Conservation (phyloP, 2,329 filamentous ascomycete genomes). For the Alternaria arbusti region DNA sequence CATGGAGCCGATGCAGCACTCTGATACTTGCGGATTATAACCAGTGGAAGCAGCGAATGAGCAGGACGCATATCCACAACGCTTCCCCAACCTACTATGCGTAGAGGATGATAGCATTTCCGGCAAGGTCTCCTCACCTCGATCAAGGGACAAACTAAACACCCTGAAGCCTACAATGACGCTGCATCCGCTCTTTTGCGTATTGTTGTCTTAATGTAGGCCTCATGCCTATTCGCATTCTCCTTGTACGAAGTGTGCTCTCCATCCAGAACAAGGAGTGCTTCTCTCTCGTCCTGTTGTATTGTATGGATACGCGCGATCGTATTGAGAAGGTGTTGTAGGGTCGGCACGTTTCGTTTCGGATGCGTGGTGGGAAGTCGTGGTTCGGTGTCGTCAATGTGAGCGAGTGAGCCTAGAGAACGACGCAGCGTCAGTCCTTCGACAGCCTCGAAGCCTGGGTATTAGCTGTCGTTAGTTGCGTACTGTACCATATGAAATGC, state of each 20-base stretch:
- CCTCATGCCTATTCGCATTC: not conserved
- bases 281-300: not conserved
- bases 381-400: not conserved
- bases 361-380: not conserved
- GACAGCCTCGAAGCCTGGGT: rapidly evolving
- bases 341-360: not conserved
- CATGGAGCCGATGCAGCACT: not conserved
- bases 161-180: not conserved
- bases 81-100: not conserved
- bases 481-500: too few relatives aligned
- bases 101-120: not conserved
- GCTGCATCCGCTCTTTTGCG: not conserved
- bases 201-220: not conserved
- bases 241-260: not conserved
- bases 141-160: rapidly evolving
- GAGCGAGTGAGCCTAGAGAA: not conserved
- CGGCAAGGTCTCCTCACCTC: not conserved
- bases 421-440: not conserved
- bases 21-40: not conserved
- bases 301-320: not conserved
- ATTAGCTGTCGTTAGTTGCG: not conserved
- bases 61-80: not conserved
- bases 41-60: not conserved
- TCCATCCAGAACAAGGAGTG: not conserved
- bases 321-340: not conserved